Conservation (phyloP, 345 rosid species). For the Pseudoturritis turrita region DNA sequence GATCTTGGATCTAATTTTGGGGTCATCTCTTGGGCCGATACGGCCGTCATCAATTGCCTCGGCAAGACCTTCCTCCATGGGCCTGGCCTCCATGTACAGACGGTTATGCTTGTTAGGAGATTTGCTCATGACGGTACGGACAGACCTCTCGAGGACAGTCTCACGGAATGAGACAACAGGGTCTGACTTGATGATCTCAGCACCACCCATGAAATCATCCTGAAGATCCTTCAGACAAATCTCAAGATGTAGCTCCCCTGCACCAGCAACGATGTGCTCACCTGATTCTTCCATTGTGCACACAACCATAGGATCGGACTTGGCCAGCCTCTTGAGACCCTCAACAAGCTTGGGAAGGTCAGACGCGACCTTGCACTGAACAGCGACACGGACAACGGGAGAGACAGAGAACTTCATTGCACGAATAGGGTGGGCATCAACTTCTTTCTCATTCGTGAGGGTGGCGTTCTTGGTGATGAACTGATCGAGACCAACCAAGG, state of each 20-base stretch:
- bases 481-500: slow-evolving; percentile 80
- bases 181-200: slow-evolving; percentile 64
- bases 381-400: slow-evolving; percentile 87
- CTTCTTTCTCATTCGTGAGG: slow-evolving; percentile 73
- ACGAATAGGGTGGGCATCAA: slow-evolving; percentile 83
- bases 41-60: slow-evolving; percentile 86
- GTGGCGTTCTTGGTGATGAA: slow-evolving; percentile 79
- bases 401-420: slow-evolving; percentile 93
- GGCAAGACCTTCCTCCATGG: slow-evolving; percentile 73
- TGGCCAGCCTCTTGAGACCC: slow-evolving; percentile 75
- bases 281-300: slow-evolving; percentile 80
- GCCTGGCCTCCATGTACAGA: slow-evolving; percentile 82
- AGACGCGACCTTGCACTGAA: slow-evolving; percentile 82
- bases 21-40: slow-evolving; percentile 83
- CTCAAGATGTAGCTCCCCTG: slow-evolving; percentile 79
- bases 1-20: slow-evolving; percentile 68
- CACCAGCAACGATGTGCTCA: slow-evolving; percentile 82
- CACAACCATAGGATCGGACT: slow-evolving; percentile 89
- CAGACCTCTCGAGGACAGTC: slow-evolving; percentile 25
- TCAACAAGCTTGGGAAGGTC: slow-evolving; percentile 90
- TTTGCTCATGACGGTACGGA: slow-evolving; percentile 31
- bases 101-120: slow-evolving; percentile 62
- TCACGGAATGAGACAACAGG: slow-evolving; percentile 85
- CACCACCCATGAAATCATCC: slow-evolving; percentile 86
- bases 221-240: slow-evolving; percentile 77